Base-by-base conservation (phyloP, 805 yeast species). In the Blastobotrys parvus region DNA sequence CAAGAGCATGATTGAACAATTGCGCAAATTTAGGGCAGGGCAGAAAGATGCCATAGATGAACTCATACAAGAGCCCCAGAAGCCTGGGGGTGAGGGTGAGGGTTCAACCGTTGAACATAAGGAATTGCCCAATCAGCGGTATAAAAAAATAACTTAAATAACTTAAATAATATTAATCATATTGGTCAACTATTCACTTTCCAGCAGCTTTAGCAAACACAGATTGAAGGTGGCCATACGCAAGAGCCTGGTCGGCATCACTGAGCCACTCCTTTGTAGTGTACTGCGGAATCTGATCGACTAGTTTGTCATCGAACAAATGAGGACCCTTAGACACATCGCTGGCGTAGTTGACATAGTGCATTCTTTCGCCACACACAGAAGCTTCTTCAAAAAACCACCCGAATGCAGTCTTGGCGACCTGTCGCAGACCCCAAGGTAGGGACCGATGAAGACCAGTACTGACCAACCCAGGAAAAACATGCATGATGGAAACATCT, bases 401-500 rank as follows among this genome's bases (percentile, higher is more conserved):
- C 37, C 34, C 41, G 35, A 36, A 22, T 13, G 45, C 3, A 23
- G 38, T 7, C 3, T 23, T 7, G 39, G 35, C 15, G 45, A 22
- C 38, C 54, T 41, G 13, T 39, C 34, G 36, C 38, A 46, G n/a
- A n/a, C n/a, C n/a, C 54, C 52, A 52, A 15, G 58, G 58, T 22
- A 55, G 38, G 13, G 41, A 43, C 6, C 53, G 29, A 10, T 31
- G 33, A 35, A 49, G 41, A n/a, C 49, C 47, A 3, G 60, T 52
- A 3, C 38, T 41, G 17, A 56, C 58, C 6, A 48, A 16, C 16
- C 60, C 60, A 3, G 60, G 60, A 34, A 44, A 47, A n/a, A 44
- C 46, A 42, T 56, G 59, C 15, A 43, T 38, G 42, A 56, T 56
- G 2, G 46, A 19, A 7, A 55, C 37, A n/a, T 46, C 34, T 8